Evolutionary conservation across 163 green algal species (phyloP).

Genomic region (Prototheca cutis): DNA sequence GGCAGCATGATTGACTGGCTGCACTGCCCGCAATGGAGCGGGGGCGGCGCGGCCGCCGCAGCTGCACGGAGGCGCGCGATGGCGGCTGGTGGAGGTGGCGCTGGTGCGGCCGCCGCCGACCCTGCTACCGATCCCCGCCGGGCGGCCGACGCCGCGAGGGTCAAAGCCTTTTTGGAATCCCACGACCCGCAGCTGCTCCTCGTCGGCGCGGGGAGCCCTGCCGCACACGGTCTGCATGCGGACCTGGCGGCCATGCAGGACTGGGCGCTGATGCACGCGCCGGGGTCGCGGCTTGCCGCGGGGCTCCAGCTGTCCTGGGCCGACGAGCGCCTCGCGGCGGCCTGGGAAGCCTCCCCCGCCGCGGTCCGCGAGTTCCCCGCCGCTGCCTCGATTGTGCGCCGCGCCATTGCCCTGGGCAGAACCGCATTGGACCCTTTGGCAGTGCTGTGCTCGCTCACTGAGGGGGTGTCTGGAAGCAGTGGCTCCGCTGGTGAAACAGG

Average conservation of each 20-base stretch:
- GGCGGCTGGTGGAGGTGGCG: background rate
- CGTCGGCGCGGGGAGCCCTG: constrained; percentile 34
- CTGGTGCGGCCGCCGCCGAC: background rate
- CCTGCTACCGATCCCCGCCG: background rate
- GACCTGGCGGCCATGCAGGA: constrained; percentile 49
- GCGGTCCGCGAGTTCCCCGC: constrained; percentile 53
- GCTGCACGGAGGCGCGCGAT: too few species aligned
- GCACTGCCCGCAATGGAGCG: constrained; percentile 53
- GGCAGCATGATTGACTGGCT: constrained; percentile 77
- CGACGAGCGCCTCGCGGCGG: constrained; percentile 57
- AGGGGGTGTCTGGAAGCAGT: too few species aligned
- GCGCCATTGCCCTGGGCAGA: constrained; percentile 71
- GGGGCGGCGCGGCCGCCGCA: too few species aligned
- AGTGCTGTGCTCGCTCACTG: constrained; percentile 54
- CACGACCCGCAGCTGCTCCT: constrained; percentile 59
- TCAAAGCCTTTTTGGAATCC: constrained; percentile 40
- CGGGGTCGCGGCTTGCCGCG: constrained; percentile 23
- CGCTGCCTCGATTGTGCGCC: constrained; percentile 41
- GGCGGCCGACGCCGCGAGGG: constrained; percentile 21
- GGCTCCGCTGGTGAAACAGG: too few species aligned
- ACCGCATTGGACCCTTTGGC: constrained; percentile 69
- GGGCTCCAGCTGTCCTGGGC: constrained; percentile 47
- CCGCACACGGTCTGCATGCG: constrained; percentile 36
- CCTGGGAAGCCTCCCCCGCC: constrained; percentile 59
- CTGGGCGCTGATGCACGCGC: constrained; percentile 36